Evolutionary conservation across 2,329 filamentous ascomycete species (phyloP), one percentile per base, ranked within the genome.

Genomic region (Sordariomycetes sp.): DNA sequence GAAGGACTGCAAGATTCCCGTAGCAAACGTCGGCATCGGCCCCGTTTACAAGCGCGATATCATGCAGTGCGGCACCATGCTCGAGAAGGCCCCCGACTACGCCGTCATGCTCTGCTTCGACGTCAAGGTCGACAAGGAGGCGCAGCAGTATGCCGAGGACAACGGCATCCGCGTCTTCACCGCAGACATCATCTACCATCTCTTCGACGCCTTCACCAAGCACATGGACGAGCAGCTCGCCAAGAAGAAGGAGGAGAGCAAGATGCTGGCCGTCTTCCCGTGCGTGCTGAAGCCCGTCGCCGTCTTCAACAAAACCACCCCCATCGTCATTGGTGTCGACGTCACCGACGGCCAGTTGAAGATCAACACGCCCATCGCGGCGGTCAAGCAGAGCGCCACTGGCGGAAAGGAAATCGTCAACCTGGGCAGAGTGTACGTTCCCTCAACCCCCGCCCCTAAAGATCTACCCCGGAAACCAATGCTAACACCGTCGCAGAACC

Each of bases 61-160:
- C 35, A 92, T 96, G 75, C 88, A 80, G 78, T 73, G 86, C 67
- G 88, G 86, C 52, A 83, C 86, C 46, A 98, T 98, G 92, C 59
- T 96, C 51, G 92, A 98, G 63, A 96, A 95, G 66, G 75, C 81
- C 12, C 86, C 86, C 45, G 88, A 98, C 55, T 93, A 81, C 48
- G 92, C 92, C n/a, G 86, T 96, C 55, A 98, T 98, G 92, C 79
- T 98, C 33, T 96, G 92, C 59, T 98, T 98, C 72, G 93, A 98
- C 58, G 92, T 98, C 63, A 96, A 95, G 68, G 86, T 98, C 12
- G 92, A 98, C 64, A 96, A 94, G 61, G 92, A 98, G 55, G 92
- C 92, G 1, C 79, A 82, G 45, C 72, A 75, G 8, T 94, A 96
- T 49, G 92, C 92, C 9, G 86, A 95, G 14, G 87, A 96, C 37